These are phyloP conservation scores for Tetracentron sinense DNA, from an alignment of 164 flowering plant genomes.

Conservation along the genomic window DNA sequence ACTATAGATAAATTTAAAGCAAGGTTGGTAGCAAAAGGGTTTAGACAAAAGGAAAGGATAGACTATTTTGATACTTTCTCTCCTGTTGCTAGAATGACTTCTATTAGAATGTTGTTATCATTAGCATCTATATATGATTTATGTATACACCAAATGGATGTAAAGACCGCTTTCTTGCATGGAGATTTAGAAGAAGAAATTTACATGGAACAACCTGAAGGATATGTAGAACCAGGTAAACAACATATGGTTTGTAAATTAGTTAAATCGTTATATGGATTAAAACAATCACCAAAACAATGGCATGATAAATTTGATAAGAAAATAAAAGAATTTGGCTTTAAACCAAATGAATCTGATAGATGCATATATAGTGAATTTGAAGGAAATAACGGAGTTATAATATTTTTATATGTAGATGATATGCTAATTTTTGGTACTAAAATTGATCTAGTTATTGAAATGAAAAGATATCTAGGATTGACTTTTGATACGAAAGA, in stretches of 20 bases:
- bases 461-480: not conserved
- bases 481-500: too few relatives aligned
- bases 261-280: not conserved
- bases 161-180: not conserved
- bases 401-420: not conserved
- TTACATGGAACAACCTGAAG: too few relatives aligned
- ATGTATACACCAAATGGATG: too few relatives aligned
- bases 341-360: not conserved
- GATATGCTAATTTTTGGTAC: conserved; percentile 7
- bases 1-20: too few relatives aligned
- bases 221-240: too few relatives aligned
- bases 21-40: conserved; percentile 3
- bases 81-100: too few relatives aligned
- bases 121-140: too few relatives aligned
- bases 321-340: too few relatives aligned
- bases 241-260: too few relatives aligned
- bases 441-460: not conserved
- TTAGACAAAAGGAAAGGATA: too few relatives aligned
- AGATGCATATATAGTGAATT: not conserved
- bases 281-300: not conserved
- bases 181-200: too few relatives aligned
- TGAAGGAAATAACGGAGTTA: not conserved
- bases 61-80: conserved; percentile 3
- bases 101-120: too few relatives aligned
- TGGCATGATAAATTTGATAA: conserved; percentile 4